phyloP scores from a whole-genome alignment of 805 yeast genomes.

The Candida montana region DNA sequence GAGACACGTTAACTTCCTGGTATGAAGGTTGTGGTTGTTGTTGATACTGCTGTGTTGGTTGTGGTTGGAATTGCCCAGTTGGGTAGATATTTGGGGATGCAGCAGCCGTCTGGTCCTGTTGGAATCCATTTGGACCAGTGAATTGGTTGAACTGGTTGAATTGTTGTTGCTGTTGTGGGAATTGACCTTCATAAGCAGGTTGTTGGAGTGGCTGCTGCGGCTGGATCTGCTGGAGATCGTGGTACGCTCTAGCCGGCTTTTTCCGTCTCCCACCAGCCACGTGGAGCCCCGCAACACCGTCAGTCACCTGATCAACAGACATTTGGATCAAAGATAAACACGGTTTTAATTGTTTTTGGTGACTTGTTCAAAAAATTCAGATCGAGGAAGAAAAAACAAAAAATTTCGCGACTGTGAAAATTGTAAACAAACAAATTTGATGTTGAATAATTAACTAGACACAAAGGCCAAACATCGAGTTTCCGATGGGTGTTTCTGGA shows the following conservation, averaged over 20 bases:
- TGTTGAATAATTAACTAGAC: too few relatives aligned
- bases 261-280: constrained; percentile 16
- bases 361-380: neutral
- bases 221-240: constrained; percentile 12
- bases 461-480: too few relatives aligned
- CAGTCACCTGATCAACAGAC: constrained; percentile 10
- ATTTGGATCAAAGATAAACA: neutral
- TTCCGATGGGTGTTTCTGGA: constrained; percentile 91
- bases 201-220: neutral
- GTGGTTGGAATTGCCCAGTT: neutral
- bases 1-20: neutral
- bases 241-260: constrained; percentile 23
- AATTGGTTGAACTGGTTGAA: neutral
- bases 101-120: neutral
- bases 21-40: constrained; percentile 3
- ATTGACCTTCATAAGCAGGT: neutral
- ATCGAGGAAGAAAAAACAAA: neutral
- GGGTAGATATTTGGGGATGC: neutral
- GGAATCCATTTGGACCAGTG: neutral
- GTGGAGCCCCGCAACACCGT: constrained; percentile 11
- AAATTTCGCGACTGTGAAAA: neutral
- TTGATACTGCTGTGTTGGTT: constrained; percentile 3
- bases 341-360: neutral
- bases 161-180: neutral
- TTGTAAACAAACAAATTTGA: neutral